A percentile compares a stretch with the other conserved stretches of the same genome.
Evolutionary conservation across 192 early-diverging fungal genomes (phyloP).

Genomic region (Neocallimastix lanati): DNA sequence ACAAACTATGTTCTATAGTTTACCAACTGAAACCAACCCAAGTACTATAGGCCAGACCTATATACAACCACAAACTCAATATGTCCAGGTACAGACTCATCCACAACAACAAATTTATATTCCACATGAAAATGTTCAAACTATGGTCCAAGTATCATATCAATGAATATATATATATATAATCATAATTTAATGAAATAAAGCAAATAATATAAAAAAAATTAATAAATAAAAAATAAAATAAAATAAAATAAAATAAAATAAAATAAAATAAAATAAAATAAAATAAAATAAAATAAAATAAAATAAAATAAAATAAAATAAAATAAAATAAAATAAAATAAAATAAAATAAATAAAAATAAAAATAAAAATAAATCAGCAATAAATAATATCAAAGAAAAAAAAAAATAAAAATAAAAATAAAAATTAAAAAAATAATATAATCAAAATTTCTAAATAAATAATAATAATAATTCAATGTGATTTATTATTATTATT

Average conservation of each 20-base stretch:
- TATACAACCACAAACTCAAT: neutral
- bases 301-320: constrained; percentile 1
- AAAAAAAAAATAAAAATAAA: neutral
- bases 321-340: neutral
- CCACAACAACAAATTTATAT: neutral
- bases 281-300: constrained; percentile 2
- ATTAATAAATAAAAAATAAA: constrained; percentile 2
- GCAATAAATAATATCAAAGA: neutral
- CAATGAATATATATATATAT: neutral
- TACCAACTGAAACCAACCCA: neutral
- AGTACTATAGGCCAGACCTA: neutral
- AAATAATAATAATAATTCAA: too few relatives aligned
- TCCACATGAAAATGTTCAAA: neutral
- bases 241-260: neutral
- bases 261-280: neutral
- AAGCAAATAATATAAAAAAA: neutral
- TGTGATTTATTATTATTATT: too few relatives aligned
- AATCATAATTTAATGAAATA: too few relatives aligned
- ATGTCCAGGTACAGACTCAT: neutral
- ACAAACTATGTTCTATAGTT: neutral
- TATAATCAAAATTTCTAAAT: too few relatives aligned
- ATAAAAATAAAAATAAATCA: neutral
- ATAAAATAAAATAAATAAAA: too few relatives aligned
- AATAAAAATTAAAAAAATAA: neutral
- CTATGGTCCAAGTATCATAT: neutral